These are phyloP conservation scores for Diaporthe ilicicola DNA, from an alignment of 2,329 filamentous ascomycete species.

Conservation along the genomic window DNA sequence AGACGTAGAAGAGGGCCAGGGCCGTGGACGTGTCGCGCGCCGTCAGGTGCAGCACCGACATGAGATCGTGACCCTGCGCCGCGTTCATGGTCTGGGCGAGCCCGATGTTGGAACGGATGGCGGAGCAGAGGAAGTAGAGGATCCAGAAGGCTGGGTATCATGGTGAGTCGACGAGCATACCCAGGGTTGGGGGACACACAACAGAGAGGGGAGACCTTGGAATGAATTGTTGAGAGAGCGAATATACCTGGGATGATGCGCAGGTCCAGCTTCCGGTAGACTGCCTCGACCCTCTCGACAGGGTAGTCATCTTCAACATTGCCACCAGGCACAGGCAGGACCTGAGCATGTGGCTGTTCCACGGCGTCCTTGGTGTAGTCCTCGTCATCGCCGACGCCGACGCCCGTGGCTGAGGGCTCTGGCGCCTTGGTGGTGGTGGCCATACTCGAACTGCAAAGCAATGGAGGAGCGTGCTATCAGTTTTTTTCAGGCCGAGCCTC, in stretches of 20 bases:
- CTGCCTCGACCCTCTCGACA: slow-evolving; percentile 60
- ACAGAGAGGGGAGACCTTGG: no score
- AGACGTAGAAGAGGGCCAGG: slow-evolving; percentile 88
- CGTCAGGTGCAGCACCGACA: slow-evolving; percentile 72
- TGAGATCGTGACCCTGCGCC: slow-evolving; percentile 76
- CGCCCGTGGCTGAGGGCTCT: slow-evolving; percentile 40
- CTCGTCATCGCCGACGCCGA: slow-evolving; percentile 43
- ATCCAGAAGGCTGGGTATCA: slow-evolving; percentile 76
- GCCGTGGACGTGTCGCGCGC: slow-evolving; percentile 84
- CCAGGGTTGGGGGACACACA: no score
- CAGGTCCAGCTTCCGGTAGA: slow-evolving; percentile 66
- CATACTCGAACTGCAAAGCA: slow-evolving; percentile 60
- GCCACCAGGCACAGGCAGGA: slow-evolving; percentile 19
- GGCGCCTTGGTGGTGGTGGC: slow-evolving; percentile 42
- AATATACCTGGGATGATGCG: slow-evolving; percentile 66
- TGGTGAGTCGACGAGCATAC: background rate
- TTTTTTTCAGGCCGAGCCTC: slow-evolving; percentile 46
- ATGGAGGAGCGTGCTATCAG: slow-evolving; percentile 61
- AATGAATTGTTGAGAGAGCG: no score
- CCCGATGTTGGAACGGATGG: slow-evolving; percentile 90
- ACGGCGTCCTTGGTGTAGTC: slow-evolving; percentile 29
- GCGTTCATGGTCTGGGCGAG: slow-evolving; percentile 95
- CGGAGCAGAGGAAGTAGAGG: slow-evolving; percentile 91
- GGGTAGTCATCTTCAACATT: slow-evolving; percentile 52
- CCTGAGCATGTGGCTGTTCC: slow-evolving; percentile 15